Percentiles rank a stretch among this genome's conserved stretches.
Conservation (phyloP, 148 eudicot genomes). For the Rhododendron henanense region DNA sequence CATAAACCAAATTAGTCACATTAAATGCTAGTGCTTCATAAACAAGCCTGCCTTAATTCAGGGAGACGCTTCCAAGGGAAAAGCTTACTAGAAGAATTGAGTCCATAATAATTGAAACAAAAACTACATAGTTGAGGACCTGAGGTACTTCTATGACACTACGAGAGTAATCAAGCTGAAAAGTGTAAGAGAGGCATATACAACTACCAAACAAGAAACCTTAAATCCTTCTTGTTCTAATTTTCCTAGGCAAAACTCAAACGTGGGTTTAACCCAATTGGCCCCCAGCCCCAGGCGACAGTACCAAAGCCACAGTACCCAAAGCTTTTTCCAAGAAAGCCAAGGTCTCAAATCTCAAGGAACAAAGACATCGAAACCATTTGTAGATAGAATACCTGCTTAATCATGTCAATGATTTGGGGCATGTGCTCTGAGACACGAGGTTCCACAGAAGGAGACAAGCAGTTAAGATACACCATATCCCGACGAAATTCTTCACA, state of each 20-base stretch:
- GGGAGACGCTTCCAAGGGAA: background rate
- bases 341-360: background rate
- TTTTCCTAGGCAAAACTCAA: background rate
- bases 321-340: background rate
- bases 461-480: slow-evolving; percentile 74
- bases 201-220: background rate
- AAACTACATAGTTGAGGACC: background rate
- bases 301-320: background rate
- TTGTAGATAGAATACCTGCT: slow-evolving; percentile 46
- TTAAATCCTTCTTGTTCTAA: background rate
- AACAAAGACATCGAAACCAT: background rate
- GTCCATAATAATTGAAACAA: background rate
- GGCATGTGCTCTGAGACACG: slow-evolving; percentile 96
- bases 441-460: slow-evolving; percentile 84
- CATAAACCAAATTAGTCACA: background rate
- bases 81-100: background rate
- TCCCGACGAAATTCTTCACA: slow-evolving; percentile 87
- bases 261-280: background rate
- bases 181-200: background rate
- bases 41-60: background rate
- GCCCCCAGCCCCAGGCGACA: background rate
- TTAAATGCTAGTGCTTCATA: background rate
- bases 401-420: slow-evolving; percentile 90
- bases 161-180: background rate
- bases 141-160: background rate